phyloP scores from a whole-genome alignment of 2,329 filamentous ascomycete species.

The Cercospora citrullina region DNA sequence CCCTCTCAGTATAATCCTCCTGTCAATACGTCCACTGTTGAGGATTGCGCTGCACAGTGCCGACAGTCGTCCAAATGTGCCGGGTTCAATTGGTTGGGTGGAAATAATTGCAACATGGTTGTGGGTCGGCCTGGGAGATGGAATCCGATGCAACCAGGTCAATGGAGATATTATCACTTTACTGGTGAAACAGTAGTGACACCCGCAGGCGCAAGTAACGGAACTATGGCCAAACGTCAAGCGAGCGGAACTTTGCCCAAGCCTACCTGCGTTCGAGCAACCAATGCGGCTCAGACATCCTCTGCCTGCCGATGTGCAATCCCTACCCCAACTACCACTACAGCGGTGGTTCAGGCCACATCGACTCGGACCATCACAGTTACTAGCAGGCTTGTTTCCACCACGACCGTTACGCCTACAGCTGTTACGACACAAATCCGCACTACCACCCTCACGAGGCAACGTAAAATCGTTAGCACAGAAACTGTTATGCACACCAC shows the following conservation, averaged over 20 bases:
- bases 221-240: conserved; percentile 1
- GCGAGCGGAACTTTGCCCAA: conserved; percentile 3
- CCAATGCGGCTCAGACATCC: conserved; percentile 3
- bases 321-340: conserved; percentile 6
- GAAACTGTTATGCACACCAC: not conserved
- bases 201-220: not conserved
- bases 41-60: not conserved
- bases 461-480: not conserved
- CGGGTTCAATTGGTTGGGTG: conserved; percentile 3
- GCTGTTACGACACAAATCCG: not conserved
- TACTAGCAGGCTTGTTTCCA: conserved; percentile 1
- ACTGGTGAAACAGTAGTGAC: not conserved
- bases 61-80: not conserved
- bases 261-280: conserved; percentile 7
- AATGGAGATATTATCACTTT: conserved; percentile 6
- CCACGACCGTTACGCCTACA: conserved; percentile 4
- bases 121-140: not conserved
- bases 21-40: not conserved
- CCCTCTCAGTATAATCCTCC: not conserved
- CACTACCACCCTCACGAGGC: conserved; percentile 8
- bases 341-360: not conserved
- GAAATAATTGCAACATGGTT: not conserved
- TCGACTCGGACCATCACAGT: not conserved
- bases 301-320: conserved; percentile 12
- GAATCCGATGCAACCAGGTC: not conserved